These are phyloP conservation scores for Capronia americana DNA, from an alignment of 2,329 filamentous ascomycete genomes.

Conservation along the genomic window DNA sequence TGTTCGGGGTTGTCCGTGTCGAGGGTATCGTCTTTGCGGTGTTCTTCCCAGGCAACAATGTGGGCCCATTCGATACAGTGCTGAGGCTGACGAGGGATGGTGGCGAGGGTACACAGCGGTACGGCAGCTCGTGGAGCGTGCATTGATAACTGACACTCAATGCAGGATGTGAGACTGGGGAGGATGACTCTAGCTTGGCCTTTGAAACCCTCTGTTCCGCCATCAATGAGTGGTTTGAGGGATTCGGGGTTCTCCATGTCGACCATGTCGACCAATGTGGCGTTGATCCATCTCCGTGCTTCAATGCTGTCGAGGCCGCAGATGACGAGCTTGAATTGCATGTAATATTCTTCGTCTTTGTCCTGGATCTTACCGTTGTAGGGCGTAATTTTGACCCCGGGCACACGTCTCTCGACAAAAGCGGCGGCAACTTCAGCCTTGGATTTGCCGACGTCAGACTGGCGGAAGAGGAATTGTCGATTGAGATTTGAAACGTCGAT, in stretches of 20 bases:
- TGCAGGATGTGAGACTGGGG: slow-evolving; percentile 90
- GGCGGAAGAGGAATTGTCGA: slow-evolving; percentile 93
- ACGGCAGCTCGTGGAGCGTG: slow-evolving; percentile 97
- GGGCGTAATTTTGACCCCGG: slow-evolving; percentile 88
- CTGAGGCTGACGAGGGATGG: slow-evolving; percentile 93
- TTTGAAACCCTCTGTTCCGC: slow-evolving; percentile 98
- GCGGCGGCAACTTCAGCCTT: slow-evolving; percentile 92
- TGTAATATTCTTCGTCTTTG: slow-evolving; percentile 94
- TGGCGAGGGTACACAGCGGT: slow-evolving; percentile 93
- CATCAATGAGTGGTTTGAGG: slow-evolving; percentile 92
- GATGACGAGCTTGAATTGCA: slow-evolving; percentile 92
- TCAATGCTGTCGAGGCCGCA: slow-evolving; percentile 97
- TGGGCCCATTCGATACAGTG: slow-evolving; percentile 99
- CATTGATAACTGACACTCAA: slow-evolving; percentile 98
- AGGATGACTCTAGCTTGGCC: slow-evolving; percentile 92
- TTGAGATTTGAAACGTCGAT: slow-evolving; percentile 99
- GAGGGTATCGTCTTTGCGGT: slow-evolving; percentile 80
- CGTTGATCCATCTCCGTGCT: slow-evolving; percentile 97
- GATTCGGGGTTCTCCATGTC: slow-evolving; percentile 82
- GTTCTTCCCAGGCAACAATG: slow-evolving; percentile 93
- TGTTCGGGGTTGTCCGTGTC: slow-evolving; percentile 97
- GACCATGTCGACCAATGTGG: slow-evolving; percentile 87
- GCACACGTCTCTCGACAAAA: slow-evolving; percentile 88
- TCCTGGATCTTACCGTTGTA: slow-evolving; percentile 97
- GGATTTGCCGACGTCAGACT: slow-evolving; percentile 86